Conservation (phyloP, 2,329 filamentous ascomycete genomes). For the Hawksworthiomyces lignivorus region DNA sequence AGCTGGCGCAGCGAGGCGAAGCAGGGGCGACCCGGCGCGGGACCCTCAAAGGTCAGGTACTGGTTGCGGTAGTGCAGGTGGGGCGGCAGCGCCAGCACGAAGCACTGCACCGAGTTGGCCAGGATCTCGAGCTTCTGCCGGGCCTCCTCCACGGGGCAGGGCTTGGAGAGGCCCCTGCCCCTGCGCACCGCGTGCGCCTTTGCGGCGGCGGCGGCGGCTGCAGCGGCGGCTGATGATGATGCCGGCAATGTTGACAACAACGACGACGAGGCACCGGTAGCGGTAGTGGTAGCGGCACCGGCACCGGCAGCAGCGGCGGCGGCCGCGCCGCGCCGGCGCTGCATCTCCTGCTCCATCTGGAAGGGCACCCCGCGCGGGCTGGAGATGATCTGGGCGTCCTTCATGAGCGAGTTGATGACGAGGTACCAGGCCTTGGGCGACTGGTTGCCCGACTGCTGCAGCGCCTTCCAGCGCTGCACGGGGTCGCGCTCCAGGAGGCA, state of each 20-base stretch:
- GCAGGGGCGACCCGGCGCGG: no score
- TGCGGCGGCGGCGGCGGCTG: no score
- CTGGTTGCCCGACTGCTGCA: constrained; percentile 5
- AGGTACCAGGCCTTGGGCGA: constrained; percentile 6
- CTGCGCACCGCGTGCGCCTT: no score
- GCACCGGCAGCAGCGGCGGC: no score
- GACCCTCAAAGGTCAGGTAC: background rate
- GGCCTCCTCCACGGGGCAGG: constrained; percentile 2
- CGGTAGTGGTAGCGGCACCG: no score
- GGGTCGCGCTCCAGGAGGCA: constrained; percentile 3
- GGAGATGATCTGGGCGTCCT: constrained; percentile 7
- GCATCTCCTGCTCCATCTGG: background rate
- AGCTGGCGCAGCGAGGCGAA: constrained; percentile 2
- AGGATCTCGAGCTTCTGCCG: constrained; percentile 6
- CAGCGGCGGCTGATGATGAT: no score
- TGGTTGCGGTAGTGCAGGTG: constrained; percentile 6
- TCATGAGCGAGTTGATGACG: constrained; percentile 8
- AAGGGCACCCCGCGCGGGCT: constrained; percentile 3
- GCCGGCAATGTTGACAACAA: no score
- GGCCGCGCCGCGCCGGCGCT: no score
- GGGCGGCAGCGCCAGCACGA: background rate
- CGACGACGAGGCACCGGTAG: no score
- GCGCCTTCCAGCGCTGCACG: constrained; percentile 2
- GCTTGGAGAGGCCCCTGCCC: no score
- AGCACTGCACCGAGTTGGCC: constrained; percentile 6